phyloP scores from a whole-genome alignment of 495 filamentous ascomycete species.

The Chaetomium cochliodes region DNA sequence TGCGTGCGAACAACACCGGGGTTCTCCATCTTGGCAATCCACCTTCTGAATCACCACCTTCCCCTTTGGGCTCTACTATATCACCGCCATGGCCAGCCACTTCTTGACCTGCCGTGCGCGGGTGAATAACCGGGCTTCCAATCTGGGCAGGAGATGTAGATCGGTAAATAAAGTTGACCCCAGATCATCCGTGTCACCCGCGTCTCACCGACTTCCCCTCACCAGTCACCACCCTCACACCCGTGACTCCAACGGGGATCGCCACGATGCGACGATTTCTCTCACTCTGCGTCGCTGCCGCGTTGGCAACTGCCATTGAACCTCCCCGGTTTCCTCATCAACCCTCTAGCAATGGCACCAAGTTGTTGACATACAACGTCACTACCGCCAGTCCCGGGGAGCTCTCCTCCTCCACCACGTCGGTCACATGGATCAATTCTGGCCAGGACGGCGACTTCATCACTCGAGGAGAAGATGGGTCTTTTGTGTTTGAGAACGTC shows the following conservation, averaged over 20 bases:
- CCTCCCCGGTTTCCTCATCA: slow-evolving; percentile 42
- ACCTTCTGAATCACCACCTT: slow-evolving; percentile 15
- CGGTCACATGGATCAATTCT: slow-evolving; percentile 49
- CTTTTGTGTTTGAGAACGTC: slow-evolving; percentile 51
- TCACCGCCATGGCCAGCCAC: slow-evolving; percentile 13
- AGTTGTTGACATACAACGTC: slow-evolving; percentile 47
- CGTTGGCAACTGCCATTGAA: slow-evolving; percentile 34
- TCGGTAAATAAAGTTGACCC: slow-evolving; percentile 10
- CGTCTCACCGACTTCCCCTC: background rate
- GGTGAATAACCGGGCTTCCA: slow-evolving; percentile 18
- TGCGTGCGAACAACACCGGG: slow-evolving; percentile 1
- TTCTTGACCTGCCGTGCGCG: slow-evolving; percentile 22
- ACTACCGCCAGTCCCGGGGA: slow-evolving; percentile 37
- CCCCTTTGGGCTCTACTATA: slow-evolving; percentile 4
- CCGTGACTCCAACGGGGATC: background rate
- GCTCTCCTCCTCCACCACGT: slow-evolving; percentile 33
- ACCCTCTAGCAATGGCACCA: slow-evolving; percentile 40
- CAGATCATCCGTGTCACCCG: background rate
- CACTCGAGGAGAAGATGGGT: slow-evolving; percentile 41
- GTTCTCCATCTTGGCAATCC: slow-evolving; percentile 20
- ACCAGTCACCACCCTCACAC: background rate
- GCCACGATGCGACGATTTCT: slow-evolving; percentile 25
- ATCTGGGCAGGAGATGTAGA: slow-evolving; percentile 19
- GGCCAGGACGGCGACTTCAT: slow-evolving; percentile 51
- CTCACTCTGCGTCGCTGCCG: slow-evolving; percentile 21